Evolutionary conservation across 805 yeast species (phyloP), one percentile per base, ranked within the genome.

Genomic region (Osmozyma mogii): DNA sequence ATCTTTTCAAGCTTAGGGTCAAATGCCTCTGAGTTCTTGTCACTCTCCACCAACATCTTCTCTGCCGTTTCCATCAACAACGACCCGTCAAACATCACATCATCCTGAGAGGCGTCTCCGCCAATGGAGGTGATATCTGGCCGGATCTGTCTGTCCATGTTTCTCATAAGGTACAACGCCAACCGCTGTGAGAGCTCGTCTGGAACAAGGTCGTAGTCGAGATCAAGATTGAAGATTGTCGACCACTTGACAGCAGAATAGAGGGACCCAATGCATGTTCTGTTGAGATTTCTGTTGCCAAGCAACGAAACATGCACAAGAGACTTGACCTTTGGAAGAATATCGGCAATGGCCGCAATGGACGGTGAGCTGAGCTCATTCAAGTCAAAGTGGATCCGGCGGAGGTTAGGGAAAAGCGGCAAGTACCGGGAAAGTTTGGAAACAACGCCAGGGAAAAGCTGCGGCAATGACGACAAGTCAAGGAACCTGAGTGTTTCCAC

Each of bases 51-150:
- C 31, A 82, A 52, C 31, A 82, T 52, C 35, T 73, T 71, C 37
- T 77, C 85, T 0, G 88, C 89, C 2, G 84, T 71, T 49, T 78
- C 79, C 44, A 84, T 77, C 28, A 82, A 62, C 33, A 82, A 57
- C 0, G 85, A 70, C 5, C 89, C 92, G 55, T 81, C 89, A 49
- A 77, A 79, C 51, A 82, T 66, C 28, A 82, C 60, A 39, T 82
- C 89, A 49, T 62, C 67, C 70, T 82, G 58, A 58, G 38, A 24
- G 10, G 23, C 34, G n/a, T 38, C 43, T 10, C 34, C 42, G 9
- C 48, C 51, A 47, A 45, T 38, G 56, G 36, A 30, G 25, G 37
- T 30, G 34, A 40, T 37, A 8, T 37, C 40, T 3, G 45, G 45
- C 14, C 38, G 63, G 41, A 70, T 50, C 15, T 57, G 56, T 19